phyloP scores from a whole-genome alignment of 306 rosid species.

The Myrica gale region DNA sequence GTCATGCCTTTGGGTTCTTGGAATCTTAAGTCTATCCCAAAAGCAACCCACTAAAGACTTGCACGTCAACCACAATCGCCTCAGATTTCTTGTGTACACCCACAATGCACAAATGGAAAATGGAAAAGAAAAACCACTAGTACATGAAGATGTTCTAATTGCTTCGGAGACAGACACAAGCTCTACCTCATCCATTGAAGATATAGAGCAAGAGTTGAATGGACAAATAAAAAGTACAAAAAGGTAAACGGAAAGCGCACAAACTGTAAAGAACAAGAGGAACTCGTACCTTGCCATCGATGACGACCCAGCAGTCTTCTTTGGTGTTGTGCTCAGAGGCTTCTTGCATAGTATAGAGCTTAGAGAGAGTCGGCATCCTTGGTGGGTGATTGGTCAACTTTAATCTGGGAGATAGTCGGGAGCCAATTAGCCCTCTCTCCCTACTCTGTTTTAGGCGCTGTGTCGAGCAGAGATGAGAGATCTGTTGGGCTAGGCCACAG shows the following conservation, averaged over 20 bases:
- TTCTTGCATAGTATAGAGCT: conserved; percentile 62
- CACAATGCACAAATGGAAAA: neutral
- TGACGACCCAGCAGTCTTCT: conserved; percentile 83
- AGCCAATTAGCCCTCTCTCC: conserved; percentile 6
- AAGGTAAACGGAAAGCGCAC: neutral
- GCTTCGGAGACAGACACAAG: neutral
- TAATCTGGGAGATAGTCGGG: neutral
- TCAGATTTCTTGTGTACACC: neutral
- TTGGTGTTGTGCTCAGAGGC: conserved; percentile 60
- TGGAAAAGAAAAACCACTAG: neutral
- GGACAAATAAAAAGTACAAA: neutral
- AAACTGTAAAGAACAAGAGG: neutral
- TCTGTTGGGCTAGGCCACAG: neutral
- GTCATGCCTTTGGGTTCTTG: neutral
- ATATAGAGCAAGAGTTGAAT: neutral
- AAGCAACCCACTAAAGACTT: neutral
- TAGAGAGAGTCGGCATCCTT: conserved; percentile 60
- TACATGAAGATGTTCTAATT: neutral
- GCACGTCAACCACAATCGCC: neutral
- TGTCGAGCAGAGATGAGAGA: neutral
- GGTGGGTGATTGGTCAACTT: neutral
- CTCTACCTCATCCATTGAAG: neutral
- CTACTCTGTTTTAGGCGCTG: neutral
- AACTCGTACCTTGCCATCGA: conserved; percentile 66
- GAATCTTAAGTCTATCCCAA: neutral